Percentiles rank a stretch among this genome's conserved stretches.
Evolutionary conservation across 1,284 basidiomycete species (phyloP).

Genomic region (Filobasidium uniguttulatum): DNA sequence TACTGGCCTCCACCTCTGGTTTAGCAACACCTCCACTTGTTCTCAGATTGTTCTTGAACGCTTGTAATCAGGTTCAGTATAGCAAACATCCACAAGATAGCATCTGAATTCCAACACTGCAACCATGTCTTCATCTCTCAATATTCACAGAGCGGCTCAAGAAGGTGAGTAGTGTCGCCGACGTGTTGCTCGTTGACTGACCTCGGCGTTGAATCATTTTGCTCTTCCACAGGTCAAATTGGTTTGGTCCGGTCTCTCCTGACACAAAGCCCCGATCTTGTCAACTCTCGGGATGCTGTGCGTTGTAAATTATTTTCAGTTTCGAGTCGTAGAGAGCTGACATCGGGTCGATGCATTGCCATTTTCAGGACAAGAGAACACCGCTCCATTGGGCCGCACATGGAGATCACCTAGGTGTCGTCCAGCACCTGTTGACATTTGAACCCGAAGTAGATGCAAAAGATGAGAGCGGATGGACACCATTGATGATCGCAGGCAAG

Average conservation of each 20-base stretch:
- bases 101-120: background rate
- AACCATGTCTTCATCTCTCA: conserved; percentile 16
- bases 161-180: conserved; percentile 25
- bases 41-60: no score
- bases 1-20: no score
- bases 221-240: conserved; percentile 52
- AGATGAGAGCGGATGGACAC: conserved; percentile 69
- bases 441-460: conserved; percentile 52
- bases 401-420: conserved; percentile 52
- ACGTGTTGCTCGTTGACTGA: background rate
- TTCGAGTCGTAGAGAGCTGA: no score
- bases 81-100: no score
- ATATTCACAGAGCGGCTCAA: conserved; percentile 36
- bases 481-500: conserved; percentile 73
- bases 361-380: conserved; percentile 65
- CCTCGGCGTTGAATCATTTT: conserved; percentile 1
- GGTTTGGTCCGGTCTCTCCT: conserved; percentile 58
- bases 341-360: no score
- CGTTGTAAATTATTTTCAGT: conserved; percentile 19
- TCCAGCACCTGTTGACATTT: conserved; percentile 57
- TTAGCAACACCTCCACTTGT: no score
- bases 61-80: no score
- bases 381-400: conserved; percentile 81
- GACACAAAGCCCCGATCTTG: conserved; percentile 50
- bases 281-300: conserved; percentile 59